Percentiles rank a stretch among this genome's conserved stretches.
Evolutionary conservation across 345 rosid species (phyloP).

Genomic region (Populus ilicifolia): DNA sequence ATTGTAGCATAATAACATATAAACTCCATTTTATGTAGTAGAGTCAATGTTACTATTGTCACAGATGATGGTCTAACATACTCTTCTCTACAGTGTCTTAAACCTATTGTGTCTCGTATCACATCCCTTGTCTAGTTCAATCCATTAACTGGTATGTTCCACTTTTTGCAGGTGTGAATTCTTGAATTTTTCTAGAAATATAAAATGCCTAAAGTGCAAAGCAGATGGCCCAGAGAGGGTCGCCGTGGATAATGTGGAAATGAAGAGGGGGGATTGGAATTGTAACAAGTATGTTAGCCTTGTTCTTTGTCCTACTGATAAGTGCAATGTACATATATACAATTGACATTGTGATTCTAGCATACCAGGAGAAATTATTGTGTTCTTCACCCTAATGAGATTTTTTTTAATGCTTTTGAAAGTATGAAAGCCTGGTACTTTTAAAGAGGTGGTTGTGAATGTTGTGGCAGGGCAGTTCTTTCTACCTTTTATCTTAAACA

Average conservation of each 20-base stretch:
- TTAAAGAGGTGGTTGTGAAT: neutral
- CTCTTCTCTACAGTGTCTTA: neutral
- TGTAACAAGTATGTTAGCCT: conserved; percentile 49
- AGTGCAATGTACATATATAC: neutral
- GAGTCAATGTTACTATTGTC: neutral
- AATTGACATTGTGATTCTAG: neutral
- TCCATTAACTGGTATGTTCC: neutral
- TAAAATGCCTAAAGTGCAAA: conserved; percentile 57
- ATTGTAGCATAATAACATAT: neutral
- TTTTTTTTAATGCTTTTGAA: neutral
- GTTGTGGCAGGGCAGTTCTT: neutral
- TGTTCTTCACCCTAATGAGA: neutral
- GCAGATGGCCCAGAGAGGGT: conserved; percentile 53
- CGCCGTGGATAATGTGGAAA: conserved; percentile 36
- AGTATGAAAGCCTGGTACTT: neutral
- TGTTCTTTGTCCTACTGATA: neutral
- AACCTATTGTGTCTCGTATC: neutral
- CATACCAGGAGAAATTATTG: neutral
- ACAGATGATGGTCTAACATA: neutral
- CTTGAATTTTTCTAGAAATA: conserved; percentile 63
- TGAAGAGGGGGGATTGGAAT: conserved; percentile 85
- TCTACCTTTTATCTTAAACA: neutral
- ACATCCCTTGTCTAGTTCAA: neutral
- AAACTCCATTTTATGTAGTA: neutral
- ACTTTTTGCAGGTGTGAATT: conserved; percentile 51